phyloP scores from a whole-genome alignment of 495 filamentous ascomycete genomes.

The Daldinia loculata region DNA sequence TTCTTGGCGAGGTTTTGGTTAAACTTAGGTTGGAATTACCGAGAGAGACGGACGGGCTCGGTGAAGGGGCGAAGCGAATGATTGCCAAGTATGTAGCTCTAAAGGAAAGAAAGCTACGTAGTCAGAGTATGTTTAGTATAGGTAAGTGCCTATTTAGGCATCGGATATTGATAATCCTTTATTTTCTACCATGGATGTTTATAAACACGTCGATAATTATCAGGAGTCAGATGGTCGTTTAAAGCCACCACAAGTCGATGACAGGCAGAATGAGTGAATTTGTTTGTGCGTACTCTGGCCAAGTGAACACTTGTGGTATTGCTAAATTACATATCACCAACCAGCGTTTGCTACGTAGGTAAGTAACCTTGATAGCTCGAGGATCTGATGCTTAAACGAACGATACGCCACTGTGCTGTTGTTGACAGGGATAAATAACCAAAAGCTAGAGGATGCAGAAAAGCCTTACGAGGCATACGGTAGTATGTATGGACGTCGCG shows the following conservation, averaged over 20 bases:
- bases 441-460: not conserved
- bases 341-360: constrained; percentile 3
- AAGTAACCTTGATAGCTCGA: not conserved
- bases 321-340: not conserved
- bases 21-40: not conserved
- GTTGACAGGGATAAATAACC: not conserved
- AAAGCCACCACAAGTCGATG: not conserved
- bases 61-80: constrained; percentile 3
- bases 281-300: not conserved
- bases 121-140: not conserved
- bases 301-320: not conserved
- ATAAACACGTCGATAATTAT: not conserved
- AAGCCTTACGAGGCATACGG: not conserved
- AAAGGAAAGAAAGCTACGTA: not conserved
- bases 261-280: not conserved
- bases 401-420: not conserved
- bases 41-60: not conserved
- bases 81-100: not conserved
- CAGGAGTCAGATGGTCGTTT: not conserved
- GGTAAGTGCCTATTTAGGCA: not conserved
- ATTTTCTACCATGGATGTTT: not conserved
- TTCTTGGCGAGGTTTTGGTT: not conserved
- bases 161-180: not conserved
- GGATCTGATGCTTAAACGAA: constrained; percentile 2
- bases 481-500: not conserved